Conservation (phyloP, 805 yeast species). For the Ogataea minuta region DNA sequence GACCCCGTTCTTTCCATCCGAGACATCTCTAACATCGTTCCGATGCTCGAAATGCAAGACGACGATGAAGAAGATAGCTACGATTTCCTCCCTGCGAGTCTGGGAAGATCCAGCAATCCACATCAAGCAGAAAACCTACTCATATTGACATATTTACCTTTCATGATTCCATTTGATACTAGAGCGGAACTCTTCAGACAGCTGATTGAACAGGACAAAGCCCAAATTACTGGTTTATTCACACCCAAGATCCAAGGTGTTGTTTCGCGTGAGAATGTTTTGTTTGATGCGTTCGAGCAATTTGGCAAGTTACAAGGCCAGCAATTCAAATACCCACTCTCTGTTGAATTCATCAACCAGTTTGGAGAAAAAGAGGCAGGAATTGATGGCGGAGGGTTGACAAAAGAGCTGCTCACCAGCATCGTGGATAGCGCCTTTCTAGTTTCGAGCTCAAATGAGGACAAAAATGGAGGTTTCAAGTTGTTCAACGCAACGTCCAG, state of each 20-base stretch:
- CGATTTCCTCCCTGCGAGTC: conserved; percentile 6
- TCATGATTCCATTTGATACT: conserved; percentile 70
- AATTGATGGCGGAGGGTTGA: conserved; percentile 95
- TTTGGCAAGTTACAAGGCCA: conserved; percentile 51
- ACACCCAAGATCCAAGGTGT: conserved; percentile 41
- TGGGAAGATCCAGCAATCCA: conserved; percentile 17
- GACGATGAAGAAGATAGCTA: conserved; percentile 14
- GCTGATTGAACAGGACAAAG: conserved; percentile 55
- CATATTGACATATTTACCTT: conserved; percentile 67
- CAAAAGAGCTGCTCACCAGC: conserved; percentile 83
- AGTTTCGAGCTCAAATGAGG: conserved; percentile 29
- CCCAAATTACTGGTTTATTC: conserved; percentile 22
- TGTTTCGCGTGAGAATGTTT: conserved; percentile 65
- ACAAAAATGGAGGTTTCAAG: conserved; percentile 25
- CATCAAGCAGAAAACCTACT: conserved; percentile 39
- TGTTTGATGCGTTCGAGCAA: conserved; percentile 70
- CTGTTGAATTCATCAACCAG: conserved; percentile 67
- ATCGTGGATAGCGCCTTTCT: conserved; percentile 68
- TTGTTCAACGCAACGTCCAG: conserved; percentile 44
- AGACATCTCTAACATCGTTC: conserved; percentile 22
- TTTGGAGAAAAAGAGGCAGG: conserved; percentile 80
- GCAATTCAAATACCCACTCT: conserved; percentile 55
- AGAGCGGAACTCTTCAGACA: conserved; percentile 73
- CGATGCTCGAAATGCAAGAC: conserved; percentile 19
- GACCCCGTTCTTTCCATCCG: conserved; percentile 15